These are phyloP conservation scores for Colletotrichum sansevieriae DNA, from an alignment of 2,329 filamentous ascomycete genomes.

Conservation along the genomic window DNA sequence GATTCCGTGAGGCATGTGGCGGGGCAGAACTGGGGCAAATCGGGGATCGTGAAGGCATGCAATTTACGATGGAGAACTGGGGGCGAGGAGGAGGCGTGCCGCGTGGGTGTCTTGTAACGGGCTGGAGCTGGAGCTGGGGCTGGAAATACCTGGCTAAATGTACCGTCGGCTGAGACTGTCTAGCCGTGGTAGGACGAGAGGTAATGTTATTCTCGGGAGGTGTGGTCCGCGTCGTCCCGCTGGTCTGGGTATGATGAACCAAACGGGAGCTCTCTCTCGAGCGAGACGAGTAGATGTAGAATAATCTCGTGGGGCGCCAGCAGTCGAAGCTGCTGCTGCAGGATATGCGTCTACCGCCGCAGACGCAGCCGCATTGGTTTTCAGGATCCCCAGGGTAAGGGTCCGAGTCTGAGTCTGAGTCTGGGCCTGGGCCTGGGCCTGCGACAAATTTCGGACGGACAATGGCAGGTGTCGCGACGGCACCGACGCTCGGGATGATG, in stretches of 20 bases:
- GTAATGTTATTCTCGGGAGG: slow-evolving; percentile 21
- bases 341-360: background rate
- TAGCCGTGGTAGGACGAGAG: background rate
- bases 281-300: background rate
- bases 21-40: slow-evolving; percentile 27
- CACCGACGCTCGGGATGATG: slow-evolving; percentile 41
- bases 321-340: background rate
- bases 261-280: background rate
- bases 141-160: slow-evolving; percentile 36
- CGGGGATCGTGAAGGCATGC: slow-evolving; percentile 16
- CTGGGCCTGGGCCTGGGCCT: background rate
- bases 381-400: slow-evolving; percentile 5
- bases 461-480: slow-evolving; percentile 4
- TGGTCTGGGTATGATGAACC: slow-evolving; percentile 10
- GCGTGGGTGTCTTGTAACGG: too few relatives aligned
- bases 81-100: background rate
- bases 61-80: slow-evolving; percentile 10
- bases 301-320: background rate
- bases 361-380: background rate
- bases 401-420: background rate
- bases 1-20: background rate
- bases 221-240: slow-evolving; percentile 27
- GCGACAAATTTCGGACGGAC: slow-evolving; percentile 33
- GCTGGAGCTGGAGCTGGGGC: background rate
- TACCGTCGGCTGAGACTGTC: slow-evolving; percentile 14